Evolutionary conservation across 2,329 filamentous ascomycete species (phyloP).

Genomic region (Cephalotrichum gorgonifer): DNA sequence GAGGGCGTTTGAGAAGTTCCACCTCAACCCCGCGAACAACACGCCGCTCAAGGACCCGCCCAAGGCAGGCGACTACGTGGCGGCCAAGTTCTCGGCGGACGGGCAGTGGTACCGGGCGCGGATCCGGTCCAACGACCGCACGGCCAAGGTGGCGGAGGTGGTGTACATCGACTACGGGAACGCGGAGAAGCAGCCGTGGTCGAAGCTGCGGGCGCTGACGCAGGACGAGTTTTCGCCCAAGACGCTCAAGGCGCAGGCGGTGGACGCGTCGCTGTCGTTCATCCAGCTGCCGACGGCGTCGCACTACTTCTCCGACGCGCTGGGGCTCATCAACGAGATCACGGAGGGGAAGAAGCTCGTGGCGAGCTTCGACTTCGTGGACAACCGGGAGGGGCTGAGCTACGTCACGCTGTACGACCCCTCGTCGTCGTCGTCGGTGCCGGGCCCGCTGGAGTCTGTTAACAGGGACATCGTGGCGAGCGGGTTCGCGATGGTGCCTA

Average conservation of each 20-base stretch:
- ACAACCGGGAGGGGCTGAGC: constrained; percentile 66
- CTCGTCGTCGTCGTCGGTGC: constrained; percentile 42
- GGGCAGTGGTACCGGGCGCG: constrained; percentile 90
- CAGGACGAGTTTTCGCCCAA: constrained; percentile 68
- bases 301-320: constrained; percentile 76
- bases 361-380: constrained; percentile 80
- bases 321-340: constrained; percentile 63
- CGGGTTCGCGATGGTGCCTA: constrained; percentile 82
- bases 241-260: constrained; percentile 78
- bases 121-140: constrained; percentile 84
- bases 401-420: constrained; percentile 85
- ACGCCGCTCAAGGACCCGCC: constrained; percentile 63
- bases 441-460: constrained; percentile 62
- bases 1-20: constrained; percentile 84
- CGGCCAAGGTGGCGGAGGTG: constrained; percentile 80
- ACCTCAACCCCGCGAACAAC: constrained; percentile 73
- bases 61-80: constrained; percentile 84
- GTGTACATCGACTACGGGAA: constrained; percentile 97
- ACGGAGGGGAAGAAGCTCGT: constrained; percentile 71
- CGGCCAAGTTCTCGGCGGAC: constrained; percentile 83
- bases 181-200: constrained; percentile 80
- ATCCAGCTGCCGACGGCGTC: constrained; percentile 73
- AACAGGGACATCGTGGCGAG: constrained; percentile 80
- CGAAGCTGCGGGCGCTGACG: constrained; percentile 68
- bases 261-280: constrained; percentile 79